Conservation (phyloP, 192 early-diverging fungal species). For the Podila epicladia region DNA sequence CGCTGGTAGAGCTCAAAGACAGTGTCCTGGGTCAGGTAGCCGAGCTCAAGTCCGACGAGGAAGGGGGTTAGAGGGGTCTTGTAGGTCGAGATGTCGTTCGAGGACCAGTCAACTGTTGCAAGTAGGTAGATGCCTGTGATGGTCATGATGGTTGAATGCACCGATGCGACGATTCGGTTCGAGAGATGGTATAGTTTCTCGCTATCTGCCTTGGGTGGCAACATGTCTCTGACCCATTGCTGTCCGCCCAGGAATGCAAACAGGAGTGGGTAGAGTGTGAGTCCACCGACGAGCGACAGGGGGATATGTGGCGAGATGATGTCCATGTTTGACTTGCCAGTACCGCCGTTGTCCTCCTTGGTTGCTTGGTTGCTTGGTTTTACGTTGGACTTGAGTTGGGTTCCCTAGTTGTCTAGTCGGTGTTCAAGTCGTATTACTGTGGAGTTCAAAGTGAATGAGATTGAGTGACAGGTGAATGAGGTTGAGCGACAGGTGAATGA, state of each 20-base stretch:
- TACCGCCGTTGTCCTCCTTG: neutral
- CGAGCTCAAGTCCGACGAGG: conserved; percentile 39
- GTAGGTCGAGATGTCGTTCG: conserved; percentile 29
- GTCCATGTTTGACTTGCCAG: conserved; percentile 2
- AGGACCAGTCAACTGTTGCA: conserved; percentile 26
- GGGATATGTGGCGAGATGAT: conserved; percentile 31
- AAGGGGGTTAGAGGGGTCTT: conserved; percentile 21
- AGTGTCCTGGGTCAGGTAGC: conserved; percentile 28
- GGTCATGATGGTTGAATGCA: conserved; percentile 33
- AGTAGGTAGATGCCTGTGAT: conserved; percentile 11
- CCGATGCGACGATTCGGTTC: conserved; percentile 32
- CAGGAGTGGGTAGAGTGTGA: conserved; percentile 25
- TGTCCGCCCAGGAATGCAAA: conserved; percentile 14
- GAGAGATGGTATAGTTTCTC: conserved; percentile 27
- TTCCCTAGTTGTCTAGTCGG: neutral
- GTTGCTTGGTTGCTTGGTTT: neutral
- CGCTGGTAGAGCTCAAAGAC: conserved; percentile 34
- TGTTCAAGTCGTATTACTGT: neutral
- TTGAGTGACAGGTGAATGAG: neutral
- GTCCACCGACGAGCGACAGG: conserved; percentile 26
- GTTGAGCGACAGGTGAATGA: neutral
- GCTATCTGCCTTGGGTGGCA: conserved; percentile 18
- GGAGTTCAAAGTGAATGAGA: neutral
- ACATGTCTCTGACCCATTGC: conserved; percentile 12
- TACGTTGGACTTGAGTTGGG: neutral